phyloP scores from a whole-genome alignment of 225 moss, liverwort and hornwort genomes.

The Bryum argenteum region DNA sequence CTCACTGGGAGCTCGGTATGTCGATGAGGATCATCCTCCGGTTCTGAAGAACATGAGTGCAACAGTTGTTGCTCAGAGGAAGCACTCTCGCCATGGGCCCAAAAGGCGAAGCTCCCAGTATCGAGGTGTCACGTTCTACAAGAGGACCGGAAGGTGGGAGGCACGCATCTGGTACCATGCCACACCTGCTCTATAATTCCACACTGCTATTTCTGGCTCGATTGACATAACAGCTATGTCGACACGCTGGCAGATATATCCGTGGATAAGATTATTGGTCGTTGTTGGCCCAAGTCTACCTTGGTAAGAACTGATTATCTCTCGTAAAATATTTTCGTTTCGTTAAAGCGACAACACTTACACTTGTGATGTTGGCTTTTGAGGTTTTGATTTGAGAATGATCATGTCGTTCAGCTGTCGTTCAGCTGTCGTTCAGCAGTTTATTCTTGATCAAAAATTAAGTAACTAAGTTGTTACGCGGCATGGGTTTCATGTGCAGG shows the following conservation, averaged over 20 bases:
- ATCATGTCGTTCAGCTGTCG: too few relatives aligned
- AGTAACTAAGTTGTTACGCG: too few relatives aligned
- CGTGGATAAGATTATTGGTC: not conserved
- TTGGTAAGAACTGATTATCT: slow-evolving; percentile 26
- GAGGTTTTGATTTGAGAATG: too few relatives aligned
- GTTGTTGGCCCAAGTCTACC: slow-evolving; percentile 25
- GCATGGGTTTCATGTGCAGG: slow-evolving; percentile 26
- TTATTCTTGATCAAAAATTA: not conserved
- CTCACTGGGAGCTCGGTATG: not conserved
- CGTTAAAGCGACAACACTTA: not conserved
- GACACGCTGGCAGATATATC: too few relatives aligned
- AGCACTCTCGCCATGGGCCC: slow-evolving; percentile 31
- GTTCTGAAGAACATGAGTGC: slow-evolving; percentile 4
- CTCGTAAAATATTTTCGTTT: not conserved
- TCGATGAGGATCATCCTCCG: not conserved
- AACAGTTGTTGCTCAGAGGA: not conserved
- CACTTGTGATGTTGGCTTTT: not conserved
- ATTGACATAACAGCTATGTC: too few relatives aligned
- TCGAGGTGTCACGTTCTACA: slow-evolving; percentile 46
- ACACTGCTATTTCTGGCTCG: too few relatives aligned
- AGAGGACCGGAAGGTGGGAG: slow-evolving; percentile 57
- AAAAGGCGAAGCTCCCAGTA: slow-evolving; percentile 39
- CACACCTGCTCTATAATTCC: not conserved
- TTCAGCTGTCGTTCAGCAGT: not conserved
- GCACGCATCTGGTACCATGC: slow-evolving; percentile 57